Percentiles rank a stretch among this genome's conserved stretches.
Conservation (phyloP, 2,329 filamentous ascomycete species). For the Monilinia laxa region DNA sequence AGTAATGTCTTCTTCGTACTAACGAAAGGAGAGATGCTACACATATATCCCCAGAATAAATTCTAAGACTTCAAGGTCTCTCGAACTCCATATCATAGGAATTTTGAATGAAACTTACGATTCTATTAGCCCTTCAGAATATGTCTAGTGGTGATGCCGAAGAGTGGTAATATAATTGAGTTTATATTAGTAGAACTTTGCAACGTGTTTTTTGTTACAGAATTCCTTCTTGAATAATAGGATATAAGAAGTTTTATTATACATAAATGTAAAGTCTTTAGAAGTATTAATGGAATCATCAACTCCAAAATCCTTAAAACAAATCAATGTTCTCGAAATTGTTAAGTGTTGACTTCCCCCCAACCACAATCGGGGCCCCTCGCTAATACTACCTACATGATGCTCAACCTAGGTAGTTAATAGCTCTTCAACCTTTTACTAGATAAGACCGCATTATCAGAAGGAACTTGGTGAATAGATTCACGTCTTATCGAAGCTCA, state of each 20-base stretch:
- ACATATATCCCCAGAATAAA: not conserved
- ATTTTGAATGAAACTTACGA: not conserved
- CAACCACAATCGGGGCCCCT: conserved; percentile 12
- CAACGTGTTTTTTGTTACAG: not conserved
- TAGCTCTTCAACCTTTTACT: not conserved
- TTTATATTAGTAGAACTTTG: not conserved
- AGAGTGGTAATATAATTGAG: not conserved
- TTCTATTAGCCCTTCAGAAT: not conserved
- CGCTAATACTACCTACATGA: conserved; percentile 3
- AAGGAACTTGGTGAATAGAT: not conserved
- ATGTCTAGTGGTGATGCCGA: not conserved
- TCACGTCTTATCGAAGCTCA: not conserved
- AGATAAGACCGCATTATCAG: not conserved
- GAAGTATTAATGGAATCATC: not conserved
- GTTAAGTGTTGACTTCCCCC: conserved; percentile 16
- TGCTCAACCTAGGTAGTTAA: not conserved
- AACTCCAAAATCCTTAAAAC: conserved; percentile 1
- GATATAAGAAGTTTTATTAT: not conserved
- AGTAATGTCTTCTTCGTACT: not conserved
- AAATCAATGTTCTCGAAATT: not conserved
- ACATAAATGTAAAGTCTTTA: not conserved
- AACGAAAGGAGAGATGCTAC: not conserved
- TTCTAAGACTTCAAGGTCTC: not conserved
- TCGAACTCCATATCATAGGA: not conserved
- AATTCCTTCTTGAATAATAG: not conserved